These are phyloP conservation scores for Myriosclerotinia curreyana DNA, from an alignment of 2,329 filamentous ascomycete genomes.

Conservation along the genomic window DNA sequence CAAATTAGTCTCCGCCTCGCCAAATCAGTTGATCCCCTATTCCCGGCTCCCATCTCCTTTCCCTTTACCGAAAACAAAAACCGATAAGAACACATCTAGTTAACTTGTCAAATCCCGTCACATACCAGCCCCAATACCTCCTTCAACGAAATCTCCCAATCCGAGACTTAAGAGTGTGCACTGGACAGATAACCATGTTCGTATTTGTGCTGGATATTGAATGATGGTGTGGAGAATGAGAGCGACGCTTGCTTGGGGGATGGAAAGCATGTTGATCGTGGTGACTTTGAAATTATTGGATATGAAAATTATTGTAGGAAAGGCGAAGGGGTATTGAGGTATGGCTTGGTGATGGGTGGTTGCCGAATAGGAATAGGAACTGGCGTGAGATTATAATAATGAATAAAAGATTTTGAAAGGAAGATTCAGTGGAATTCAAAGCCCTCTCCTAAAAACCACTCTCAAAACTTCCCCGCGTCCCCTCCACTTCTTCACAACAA, in stretches of 20 bases:
- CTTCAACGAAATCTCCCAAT: conserved; percentile 2
- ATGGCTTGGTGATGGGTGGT: neutral
- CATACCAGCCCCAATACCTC: neutral
- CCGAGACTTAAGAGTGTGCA: conserved; percentile 6
- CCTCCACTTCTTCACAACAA: conserved; percentile 9
- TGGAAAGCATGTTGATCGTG: neutral
- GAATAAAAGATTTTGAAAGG: neutral
- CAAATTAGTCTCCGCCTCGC: neutral
- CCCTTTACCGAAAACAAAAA: neutral
- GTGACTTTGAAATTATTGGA: neutral
- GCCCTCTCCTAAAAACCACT: neutral
- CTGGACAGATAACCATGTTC: neutral
- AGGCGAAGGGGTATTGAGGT: neutral
- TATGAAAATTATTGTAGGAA: neutral
- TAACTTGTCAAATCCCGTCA: neutral
- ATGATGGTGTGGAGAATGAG: neutral
- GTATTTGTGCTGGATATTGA: conserved; percentile 3
- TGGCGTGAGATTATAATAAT: neutral
- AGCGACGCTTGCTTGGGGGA: neutral
- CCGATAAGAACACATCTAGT: neutral
- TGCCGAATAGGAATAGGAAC: neutral
- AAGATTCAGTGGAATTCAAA: neutral
- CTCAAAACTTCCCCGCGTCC: neutral
- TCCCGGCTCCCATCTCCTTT: neutral
- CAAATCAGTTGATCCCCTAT: neutral